Base-by-base conservation (phyloP, 1,284 basidiomycete species). In the Puccinia horiana region DNA sequence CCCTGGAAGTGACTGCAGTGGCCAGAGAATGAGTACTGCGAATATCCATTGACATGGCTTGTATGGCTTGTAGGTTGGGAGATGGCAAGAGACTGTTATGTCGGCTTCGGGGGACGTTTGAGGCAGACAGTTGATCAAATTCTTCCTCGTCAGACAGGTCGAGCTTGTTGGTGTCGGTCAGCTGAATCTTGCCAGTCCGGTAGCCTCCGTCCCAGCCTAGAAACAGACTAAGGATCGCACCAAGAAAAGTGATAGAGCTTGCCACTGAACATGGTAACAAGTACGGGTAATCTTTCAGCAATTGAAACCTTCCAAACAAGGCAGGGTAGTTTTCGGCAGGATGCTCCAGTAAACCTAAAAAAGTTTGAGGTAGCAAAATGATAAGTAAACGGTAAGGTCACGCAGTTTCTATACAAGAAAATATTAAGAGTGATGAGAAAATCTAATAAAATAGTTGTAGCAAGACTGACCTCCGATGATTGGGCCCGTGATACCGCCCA, bases 181-280 rank as follows among this genome's bases (percentile, higher is more conserved):
- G 90, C 40, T 91, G 91, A 84, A 98, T 96, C 0, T 91, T 90
- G 12, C 94, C 94, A 83, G 92, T 91, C 54, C 93, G 90, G 32
- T 94, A 93, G 40, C 95, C 95, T 81, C 94, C 96, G 86, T 99
- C 95, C 84, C 90, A 92, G 23, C 92, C 93, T 69, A 99, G 91
- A 89, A 98, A 97, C 83, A 95, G 91, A 0, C 92, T 91, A 37
- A 99, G 89, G 72, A 97, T 86, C 0, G 95, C 92, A 20, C 96
- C 96, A 90, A 87, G 83, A 44, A 87, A 79, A 0, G 88, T 88
- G 73, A 86, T 86, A 9, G 82, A 83, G 0, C 87, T 86, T 0
- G 87, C 86, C 9, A 96, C 88, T n/a, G 90, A 87, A 84, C 94
- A 95, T 0, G 96, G 96, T 3, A 99, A 89, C 49, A 98, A 89